These are phyloP conservation scores for Arctostaphylos glauca DNA, from an alignment of 148 eudicot species.

Conservation along the genomic window DNA sequence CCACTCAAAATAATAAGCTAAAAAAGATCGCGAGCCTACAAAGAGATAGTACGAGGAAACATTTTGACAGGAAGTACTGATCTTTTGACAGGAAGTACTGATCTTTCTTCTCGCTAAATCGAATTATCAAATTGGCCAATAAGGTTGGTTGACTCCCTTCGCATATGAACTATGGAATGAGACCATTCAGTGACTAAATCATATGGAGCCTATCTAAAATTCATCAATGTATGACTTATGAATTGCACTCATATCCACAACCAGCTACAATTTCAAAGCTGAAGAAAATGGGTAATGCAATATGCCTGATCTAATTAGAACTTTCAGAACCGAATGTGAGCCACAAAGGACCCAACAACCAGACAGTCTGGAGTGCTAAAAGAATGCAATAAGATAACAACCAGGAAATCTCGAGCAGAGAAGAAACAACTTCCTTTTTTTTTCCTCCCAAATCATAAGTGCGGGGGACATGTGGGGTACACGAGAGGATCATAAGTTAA, in stretches of 20 bases:
- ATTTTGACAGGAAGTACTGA: neutral
- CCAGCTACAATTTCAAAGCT: neutral
- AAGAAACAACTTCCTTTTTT: neutral
- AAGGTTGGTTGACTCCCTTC: neutral
- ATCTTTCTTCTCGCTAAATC: too few relatives aligned
- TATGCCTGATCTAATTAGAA: neutral
- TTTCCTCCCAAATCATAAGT: neutral
- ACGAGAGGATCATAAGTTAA: too few relatives aligned
- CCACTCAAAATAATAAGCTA: neutral
- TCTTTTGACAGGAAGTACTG: too few relatives aligned
- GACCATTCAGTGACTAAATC: neutral
- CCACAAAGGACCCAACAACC: slow-evolving; percentile 5
- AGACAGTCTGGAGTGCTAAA: neutral
- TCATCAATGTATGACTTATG: neutral
- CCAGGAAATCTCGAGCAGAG: neutral
- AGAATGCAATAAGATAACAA: neutral
- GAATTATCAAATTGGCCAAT: too few relatives aligned
- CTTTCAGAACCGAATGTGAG: neutral
- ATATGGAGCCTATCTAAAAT: neutral
- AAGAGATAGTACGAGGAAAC: neutral
- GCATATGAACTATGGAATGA: neutral
- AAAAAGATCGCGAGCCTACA: neutral
- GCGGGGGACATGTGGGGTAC: too few relatives aligned
- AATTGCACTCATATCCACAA: neutral
- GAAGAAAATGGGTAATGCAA: neutral